Evolutionary conservation across 164 flowering plant species (phyloP), one percentile per base, ranked within the genome.

Genomic region (Magnolia sinica): DNA sequence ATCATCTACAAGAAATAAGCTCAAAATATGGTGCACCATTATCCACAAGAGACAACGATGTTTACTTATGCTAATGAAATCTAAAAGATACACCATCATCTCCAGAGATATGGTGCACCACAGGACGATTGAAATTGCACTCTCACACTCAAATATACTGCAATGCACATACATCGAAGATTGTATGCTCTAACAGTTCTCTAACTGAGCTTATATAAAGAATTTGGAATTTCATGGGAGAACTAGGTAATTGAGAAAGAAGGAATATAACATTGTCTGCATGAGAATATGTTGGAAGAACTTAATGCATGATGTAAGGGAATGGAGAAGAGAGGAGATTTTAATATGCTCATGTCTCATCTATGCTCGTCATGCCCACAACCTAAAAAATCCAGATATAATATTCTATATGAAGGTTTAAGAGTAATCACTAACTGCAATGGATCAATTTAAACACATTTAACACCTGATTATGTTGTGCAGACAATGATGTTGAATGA

Each of bases 401-500:
- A 64, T 22, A 64, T 64, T n/a, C n/a, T 59, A 13, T 19, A 16
- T 59, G 64, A 59, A 59, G 64, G n/a, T 14, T 19, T 8, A 37
- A 37, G 68, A 64, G 24, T 22, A n/a, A 64, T 3, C 10, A 64
- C 11, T n/a, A 22, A 18, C 24, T 22, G 24, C 9, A 8, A 64
- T 64, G 24, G 24, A 22, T 24, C 1, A n/a, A 22, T 64, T 64
- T 64, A 1, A 13, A 64, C 45, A 37, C 29, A 45, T 19, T 37
- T 78, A 22, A 45, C 68, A 75, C 14, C 73, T 77, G 59, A 52
- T 66, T 45, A 45, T 52, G 27, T 72, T 82, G 13, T 78, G 84
- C 89, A 96, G 99, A 84, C 85, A 49, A 86, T 96, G 91, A 91
- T 96, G 98, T 82, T 96, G 87, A 94, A 94, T 76, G 95, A 92